Conservation (phyloP, 2,329 filamentous ascomycete species). For the Exophiala mesophila region DNA sequence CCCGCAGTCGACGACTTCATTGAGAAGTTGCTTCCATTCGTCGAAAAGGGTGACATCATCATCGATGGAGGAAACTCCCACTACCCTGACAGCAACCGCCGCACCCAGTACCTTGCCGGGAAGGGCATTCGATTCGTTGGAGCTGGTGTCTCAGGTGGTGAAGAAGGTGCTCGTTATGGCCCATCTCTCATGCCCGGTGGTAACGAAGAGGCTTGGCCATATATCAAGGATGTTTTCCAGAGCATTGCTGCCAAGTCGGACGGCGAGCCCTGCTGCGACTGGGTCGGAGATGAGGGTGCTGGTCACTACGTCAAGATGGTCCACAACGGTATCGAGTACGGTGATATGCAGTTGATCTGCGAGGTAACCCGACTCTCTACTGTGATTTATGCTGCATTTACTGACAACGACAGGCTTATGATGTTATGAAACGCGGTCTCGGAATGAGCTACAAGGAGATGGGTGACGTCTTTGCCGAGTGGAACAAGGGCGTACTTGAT, state of each 20-base stretch:
- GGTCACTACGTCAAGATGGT: slow-evolving; percentile 99
- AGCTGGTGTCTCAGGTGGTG: slow-evolving; percentile 95
- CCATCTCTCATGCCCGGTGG: slow-evolving; percentile 98
- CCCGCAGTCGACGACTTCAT: slow-evolving; percentile 99
- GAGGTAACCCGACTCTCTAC: slow-evolving; percentile 61
- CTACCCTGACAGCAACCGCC: slow-evolving; percentile 98
- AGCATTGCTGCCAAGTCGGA: slow-evolving; percentile 96
- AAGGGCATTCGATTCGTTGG: slow-evolving; percentile 97
- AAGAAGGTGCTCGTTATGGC: slow-evolving; percentile 97
- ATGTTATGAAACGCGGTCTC: slow-evolving; percentile 98
- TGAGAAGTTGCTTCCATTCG: slow-evolving; percentile 79
- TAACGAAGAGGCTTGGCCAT: slow-evolving; percentile 95
- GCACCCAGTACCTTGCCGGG: slow-evolving; percentile 74
- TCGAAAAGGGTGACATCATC: slow-evolving; percentile 90
- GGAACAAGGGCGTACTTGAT: slow-evolving; percentile 98
- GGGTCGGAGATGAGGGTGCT: slow-evolving; percentile 98
- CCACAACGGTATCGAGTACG: slow-evolving; percentile 99
- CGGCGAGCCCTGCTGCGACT: slow-evolving; percentile 96
- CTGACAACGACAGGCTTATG: slow-evolving; percentile 69
- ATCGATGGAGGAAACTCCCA: slow-evolving; percentile 99
- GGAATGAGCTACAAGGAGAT: slow-evolving; percentile 90
- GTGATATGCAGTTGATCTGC: slow-evolving; percentile 99
- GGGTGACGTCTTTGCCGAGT: slow-evolving; percentile 86
- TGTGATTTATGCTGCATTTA: background rate
- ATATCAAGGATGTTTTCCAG: slow-evolving; percentile 99